Evolutionary conservation across 495 filamentous ascomycete genomes (phyloP), one percentile per base, ranked within the genome.

Genomic region (Oleoguttula mirabilis): DNA sequence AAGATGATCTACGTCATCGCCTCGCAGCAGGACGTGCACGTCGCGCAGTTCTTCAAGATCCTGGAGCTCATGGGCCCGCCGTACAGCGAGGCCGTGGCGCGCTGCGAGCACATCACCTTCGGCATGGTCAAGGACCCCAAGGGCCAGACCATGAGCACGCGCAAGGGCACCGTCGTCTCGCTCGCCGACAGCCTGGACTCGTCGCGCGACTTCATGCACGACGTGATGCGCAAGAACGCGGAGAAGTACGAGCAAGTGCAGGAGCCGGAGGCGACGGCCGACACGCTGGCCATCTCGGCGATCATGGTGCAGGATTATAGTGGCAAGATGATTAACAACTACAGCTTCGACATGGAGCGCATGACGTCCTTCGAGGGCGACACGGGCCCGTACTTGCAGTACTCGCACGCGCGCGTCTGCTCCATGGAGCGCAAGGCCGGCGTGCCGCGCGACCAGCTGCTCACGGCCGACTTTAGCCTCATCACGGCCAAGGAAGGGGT

Each of bases 1-100:
- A 76, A 76, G 64, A 79, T 84, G 77, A 73, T 86, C 38, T 86
- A 83, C 57, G 78, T 84, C 16, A 73, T 84, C 43, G 73, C 75
- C 6, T 64, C 67, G 2, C 76, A 83, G 55, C 79, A 84, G 60
- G 76, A 81, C 56, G 61, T 79, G n/a, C 80, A 86, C 58, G 60
- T 85, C 20, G 72, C 70, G 17, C 76, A 81, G 58, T 64, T 84
- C 20, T 82, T 83, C 70, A 79, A 80, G 61, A 72, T 81, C 36
- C 63, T 75, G 17, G 75, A 82, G 54, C 60, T 77, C 22, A 80
- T 82, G 73, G 79, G 77, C 24, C 58, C 65, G n/a, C 43, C 42
- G 1, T 53, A 53, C 43, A 73, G 73, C 46, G 74, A 82, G 20
- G 57, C 79, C 23, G 65, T 72, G 21, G 65, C 64, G 21, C 72